A percentile compares a stretch with the other conserved stretches of the same genome.
These are phyloP conservation scores for Mesotaenium endlicherianum DNA, from an alignment of 139 green algal genomes.

Conservation along the genomic window DNA sequence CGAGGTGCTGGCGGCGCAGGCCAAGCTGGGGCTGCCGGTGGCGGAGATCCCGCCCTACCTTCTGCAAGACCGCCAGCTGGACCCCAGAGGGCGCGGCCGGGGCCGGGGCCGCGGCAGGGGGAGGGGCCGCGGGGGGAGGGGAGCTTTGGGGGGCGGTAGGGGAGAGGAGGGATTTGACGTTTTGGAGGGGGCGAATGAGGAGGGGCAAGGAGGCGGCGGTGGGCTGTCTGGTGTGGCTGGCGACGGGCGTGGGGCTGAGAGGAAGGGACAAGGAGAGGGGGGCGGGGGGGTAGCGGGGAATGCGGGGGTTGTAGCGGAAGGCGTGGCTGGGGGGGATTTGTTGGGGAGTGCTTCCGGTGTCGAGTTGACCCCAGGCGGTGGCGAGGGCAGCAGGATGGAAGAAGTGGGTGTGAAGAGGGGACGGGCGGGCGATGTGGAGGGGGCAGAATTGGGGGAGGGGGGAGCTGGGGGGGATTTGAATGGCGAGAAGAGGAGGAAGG, in stretches of 20 bases:
- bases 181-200: neutral
- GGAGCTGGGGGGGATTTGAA: neutral
- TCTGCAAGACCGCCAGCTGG: neutral
- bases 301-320: neutral
- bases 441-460: neutral
- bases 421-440: neutral
- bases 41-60: constrained; percentile 21
- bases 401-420: neutral
- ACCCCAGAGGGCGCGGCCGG: neutral
- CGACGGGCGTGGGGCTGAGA: neutral
- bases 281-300: neutral
- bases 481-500: neutral
- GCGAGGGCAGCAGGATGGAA: neutral
- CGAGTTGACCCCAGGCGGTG: neutral
- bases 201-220: neutral
- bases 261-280: neutral
- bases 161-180: constrained; percentile 16
- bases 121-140: neutral
- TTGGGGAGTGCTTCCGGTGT: too few species aligned
- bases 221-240: neutral
- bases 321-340: neutral
- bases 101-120: neutral
- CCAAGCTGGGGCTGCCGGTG: constrained; percentile 29
- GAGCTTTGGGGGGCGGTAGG: neutral
- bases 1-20: constrained; percentile 19